A percentile compares a stretch with the other conserved stretches of the same genome.
Conservation (phyloP, 208 protist genomes). For the Leishmania mexicana region DNA sequence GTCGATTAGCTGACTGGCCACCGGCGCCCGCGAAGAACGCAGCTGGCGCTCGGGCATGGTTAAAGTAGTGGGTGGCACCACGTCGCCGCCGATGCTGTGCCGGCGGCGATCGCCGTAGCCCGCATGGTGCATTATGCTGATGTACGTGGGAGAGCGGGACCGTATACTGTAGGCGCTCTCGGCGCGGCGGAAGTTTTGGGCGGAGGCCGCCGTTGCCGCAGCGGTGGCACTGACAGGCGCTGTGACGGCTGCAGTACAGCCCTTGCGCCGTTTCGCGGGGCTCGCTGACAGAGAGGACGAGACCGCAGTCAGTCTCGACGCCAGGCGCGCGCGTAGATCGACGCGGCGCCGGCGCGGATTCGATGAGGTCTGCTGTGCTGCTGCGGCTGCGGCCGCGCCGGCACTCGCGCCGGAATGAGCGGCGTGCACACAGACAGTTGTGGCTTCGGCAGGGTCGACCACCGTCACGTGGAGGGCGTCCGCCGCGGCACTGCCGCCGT, state of each 20-base stretch:
- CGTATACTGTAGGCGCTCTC: conserved; percentile 8
- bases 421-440: not conserved
- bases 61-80: not conserved
- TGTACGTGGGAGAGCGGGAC: not conserved
- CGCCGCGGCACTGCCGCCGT: not conserved
- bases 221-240: not conserved
- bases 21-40: conserved; percentile 4
- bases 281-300: not conserved
- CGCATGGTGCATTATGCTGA: not conserved
- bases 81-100: conserved; percentile 17
- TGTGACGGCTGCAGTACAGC: not conserved
- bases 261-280: not conserved
- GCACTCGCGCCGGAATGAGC: not conserved
- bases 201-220: conserved; percentile 4
- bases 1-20: not conserved
- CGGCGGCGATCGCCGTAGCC: conserved; percentile 8
- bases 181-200: not conserved
- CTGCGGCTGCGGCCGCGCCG: too few relatives aligned
- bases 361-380: not conserved
- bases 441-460: conserved; percentile 2
- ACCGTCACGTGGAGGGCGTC: conserved; percentile 7
- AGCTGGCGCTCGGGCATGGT: not conserved
- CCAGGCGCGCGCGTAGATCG: conserved; percentile 3
- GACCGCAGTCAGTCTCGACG: not conserved
- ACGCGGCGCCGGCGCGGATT: conserved; percentile 7